These are phyloP conservation scores for Avicennia marina DNA, from an alignment of 257 asterid genomes.

Conservation along the genomic window DNA sequence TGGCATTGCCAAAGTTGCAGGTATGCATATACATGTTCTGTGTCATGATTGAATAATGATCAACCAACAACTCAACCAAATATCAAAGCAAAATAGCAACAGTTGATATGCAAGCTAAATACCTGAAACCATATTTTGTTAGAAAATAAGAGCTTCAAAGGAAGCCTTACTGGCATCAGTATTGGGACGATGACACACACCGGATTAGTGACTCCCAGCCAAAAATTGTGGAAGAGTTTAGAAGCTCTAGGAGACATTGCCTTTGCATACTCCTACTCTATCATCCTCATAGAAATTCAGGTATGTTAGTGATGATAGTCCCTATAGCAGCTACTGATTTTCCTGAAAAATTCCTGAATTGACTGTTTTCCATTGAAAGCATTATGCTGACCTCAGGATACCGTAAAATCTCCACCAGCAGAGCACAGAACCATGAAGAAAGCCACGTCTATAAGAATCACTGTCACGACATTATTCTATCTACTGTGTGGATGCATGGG, in stretches of 20 bases:
- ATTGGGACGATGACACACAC: slow-evolving; percentile 27
- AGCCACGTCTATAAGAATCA: slow-evolving; percentile 31
- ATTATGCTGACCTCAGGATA: slow-evolving; percentile 28
- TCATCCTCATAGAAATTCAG: slow-evolving; percentile 48
- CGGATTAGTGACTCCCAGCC: slow-evolving; percentile 32
- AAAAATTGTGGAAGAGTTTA: slow-evolving; percentile 44
- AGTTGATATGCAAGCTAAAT: too few relatives aligned
- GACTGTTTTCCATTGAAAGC: neutral
- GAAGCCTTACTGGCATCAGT: slow-evolving; percentile 44
- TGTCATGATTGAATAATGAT: too few relatives aligned
- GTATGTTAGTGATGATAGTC: slow-evolving; percentile 2
- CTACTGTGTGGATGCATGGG: slow-evolving; percentile 49
- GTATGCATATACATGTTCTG: too few relatives aligned
- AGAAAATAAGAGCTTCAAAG: slow-evolving; percentile 33
- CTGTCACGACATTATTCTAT: slow-evolving; percentile 31
- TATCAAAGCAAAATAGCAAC: too few relatives aligned
- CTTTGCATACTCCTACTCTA: slow-evolving; percentile 42
- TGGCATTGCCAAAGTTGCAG: slow-evolving; percentile 38
- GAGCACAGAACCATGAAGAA: slow-evolving; percentile 39
- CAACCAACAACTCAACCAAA: too few relatives aligned
- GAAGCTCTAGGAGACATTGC: slow-evolving; percentile 54
- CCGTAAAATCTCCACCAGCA: slow-evolving; percentile 39
- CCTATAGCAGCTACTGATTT: neutral
- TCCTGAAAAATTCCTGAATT: neutral
- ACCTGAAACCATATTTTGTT: too few relatives aligned